Evolutionary conservation across 2,329 filamentous ascomycete species (phyloP), one percentile per base, ranked within the genome.

Genomic region (Torrubiellomyces zombiae): DNA sequence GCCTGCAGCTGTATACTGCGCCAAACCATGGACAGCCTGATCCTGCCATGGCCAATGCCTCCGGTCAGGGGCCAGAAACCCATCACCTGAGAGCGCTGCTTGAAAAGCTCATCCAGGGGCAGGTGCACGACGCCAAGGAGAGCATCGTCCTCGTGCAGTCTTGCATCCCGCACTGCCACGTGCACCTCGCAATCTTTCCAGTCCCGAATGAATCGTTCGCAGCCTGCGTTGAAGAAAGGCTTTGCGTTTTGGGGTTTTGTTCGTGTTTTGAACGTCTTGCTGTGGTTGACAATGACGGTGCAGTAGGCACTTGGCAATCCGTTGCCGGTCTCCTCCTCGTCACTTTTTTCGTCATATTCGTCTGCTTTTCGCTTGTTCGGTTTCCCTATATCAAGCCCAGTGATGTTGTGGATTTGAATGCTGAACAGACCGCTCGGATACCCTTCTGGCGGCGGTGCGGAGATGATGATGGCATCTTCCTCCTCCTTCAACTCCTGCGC

Each of bases 181-280:
- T 77, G 72, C 16, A 81, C 56, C 42, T 81, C 75, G 2, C 71
- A 63, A 9, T 60, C 67, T 10, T 55, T 57, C 63, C 75, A 80
- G 41, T 82, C 70, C 9, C 67, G 57, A 19, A 82, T 60, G 33
- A 80, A 79, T 5, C 73, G 63, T 43, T 83, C 77, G 2, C 69
- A 78, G 5, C 73, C 73, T 3, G 77, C 76, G 34, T 82, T 82
- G 56, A 77, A 82, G 46, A 81, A 82, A 0, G 77, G 77, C 38
- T 79, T 80, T 0, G 70, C 63, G 32, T 80, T 81, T 50, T 80
- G 79, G 1, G 77, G 76, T 47, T 83, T 82, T 1, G 76, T 79
- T 10, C 77, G 56, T 2, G 76, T 79, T 37, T 64, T 71, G 51
- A 74, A 83, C 9, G 62, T 55, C 42, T 66, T 80, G 34, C 64